Base-by-base conservation (phyloP, 2,329 filamentous ascomycete species). In the Colletotrichum somersetense region DNA sequence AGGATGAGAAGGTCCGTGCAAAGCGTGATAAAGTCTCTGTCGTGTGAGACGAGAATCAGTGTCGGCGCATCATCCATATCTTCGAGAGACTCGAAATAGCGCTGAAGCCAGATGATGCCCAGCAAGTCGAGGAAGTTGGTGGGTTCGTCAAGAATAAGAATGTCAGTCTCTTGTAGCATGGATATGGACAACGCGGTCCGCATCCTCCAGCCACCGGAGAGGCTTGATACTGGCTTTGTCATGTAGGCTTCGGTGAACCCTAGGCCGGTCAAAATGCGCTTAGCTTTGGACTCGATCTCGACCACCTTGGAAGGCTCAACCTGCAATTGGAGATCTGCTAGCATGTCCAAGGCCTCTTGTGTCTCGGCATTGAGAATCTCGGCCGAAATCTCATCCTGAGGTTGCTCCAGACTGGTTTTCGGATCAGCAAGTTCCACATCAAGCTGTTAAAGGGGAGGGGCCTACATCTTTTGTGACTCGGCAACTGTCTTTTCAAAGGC, bases 61-160 rank as follows among this genome's bases (percentile, higher is more conserved):
- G 93, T 96, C 0, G 89, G 88, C 0, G 88, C 88, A 2, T 85
- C 81, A 0, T 85, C 82, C 0, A 80, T 80, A 26, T 89, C 87
- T 5, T 85, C 85, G 3, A 91, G 80, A 1, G 86, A 83, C 48
- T 87, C 84, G 12, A 97, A 88, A 77, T 95, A 91, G 16, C 88
- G 87, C 78, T 97, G 92, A 1, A 97, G 85, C 93, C 94, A 97
- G 67, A 97, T 89, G 69, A 97, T 95, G 1, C 93, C 93, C 0
- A 95, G 86, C 0, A 97, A 84, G 77, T 97, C 94, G 1, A 97
- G 87, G 78, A 94, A 97, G 78, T 97, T 97, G 44, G 94, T 97
- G 0, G 94, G 94, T 78, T 97, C 94, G 79, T 97, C 94, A 2
- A 97, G 88, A 62, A 97, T 91, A 70, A 97, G 85, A 2, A 97